Conservation (phyloP, 371 early-diverging fungal genomes). For the Zychaea mexicana region DNA sequence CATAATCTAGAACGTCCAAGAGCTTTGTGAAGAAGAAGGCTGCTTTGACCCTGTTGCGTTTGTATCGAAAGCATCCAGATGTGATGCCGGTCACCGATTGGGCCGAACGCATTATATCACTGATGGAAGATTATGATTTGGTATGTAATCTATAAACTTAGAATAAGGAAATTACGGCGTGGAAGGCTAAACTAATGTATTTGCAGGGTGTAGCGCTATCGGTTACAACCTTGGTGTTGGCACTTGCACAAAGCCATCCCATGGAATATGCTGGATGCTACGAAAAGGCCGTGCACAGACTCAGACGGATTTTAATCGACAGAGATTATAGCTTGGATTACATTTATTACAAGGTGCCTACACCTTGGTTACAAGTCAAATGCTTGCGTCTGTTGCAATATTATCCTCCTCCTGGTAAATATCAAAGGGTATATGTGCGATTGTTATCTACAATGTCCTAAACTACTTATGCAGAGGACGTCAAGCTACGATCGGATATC, state of each 20-base stretch:
- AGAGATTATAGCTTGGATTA: constrained; percentile 85
- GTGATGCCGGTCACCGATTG: constrained; percentile 88
- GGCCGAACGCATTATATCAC: constrained; percentile 78
- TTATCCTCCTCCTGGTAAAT: constrained; percentile 86
- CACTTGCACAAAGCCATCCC: constrained; percentile 88
- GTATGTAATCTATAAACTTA: too few relatives aligned
- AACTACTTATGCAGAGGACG: constrained; percentile 41
- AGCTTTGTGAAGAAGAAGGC: constrained; percentile 97
- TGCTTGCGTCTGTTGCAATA: constrained; percentile 92
- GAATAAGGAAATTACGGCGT: not conserved
- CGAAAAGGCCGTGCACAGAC: constrained; percentile 74
- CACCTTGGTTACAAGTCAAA: constrained; percentile 97
- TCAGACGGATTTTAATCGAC: constrained; percentile 88
- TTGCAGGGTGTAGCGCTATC: constrained; percentile 85
- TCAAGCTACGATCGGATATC: constrained; percentile 62
- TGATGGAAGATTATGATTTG: constrained; percentile 88
- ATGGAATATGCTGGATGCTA: constrained; percentile 77
- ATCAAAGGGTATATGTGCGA: not conserved
- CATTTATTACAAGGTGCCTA: constrained; percentile 95
- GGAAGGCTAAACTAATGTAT: not conserved
- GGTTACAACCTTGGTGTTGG: constrained; percentile 81
- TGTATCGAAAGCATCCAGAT: constrained; percentile 91
- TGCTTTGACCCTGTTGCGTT: constrained; percentile 86
- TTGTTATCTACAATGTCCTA: not conserved
- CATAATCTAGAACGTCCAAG: constrained; percentile 72